A percentile compares a stretch with the other conserved stretches of the same genome.
phyloP scores from a whole-genome alignment of 768 basidiomycete genomes.

The Mycena maculata region DNA sequence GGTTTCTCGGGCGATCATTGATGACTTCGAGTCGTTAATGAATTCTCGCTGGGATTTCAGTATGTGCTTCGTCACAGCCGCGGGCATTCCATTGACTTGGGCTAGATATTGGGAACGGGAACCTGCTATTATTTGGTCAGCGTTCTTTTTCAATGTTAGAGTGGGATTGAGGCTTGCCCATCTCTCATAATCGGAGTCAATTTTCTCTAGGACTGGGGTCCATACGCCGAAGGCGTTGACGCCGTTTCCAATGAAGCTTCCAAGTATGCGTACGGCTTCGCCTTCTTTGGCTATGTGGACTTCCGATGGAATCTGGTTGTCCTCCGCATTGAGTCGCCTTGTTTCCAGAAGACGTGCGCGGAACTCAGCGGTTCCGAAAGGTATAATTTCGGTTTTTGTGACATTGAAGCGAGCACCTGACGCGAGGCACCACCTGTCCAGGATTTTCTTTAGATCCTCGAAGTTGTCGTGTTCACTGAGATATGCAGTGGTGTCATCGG shows the following conservation, averaged over 20 bases:
- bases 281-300: constrained; percentile 46
- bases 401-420: constrained; percentile 46
- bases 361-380: constrained; percentile 42
- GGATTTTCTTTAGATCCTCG: background rate
- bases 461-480: too few relatives aligned
- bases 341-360: constrained; percentile 19
- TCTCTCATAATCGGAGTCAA: constrained; percentile 28
- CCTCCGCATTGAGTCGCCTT: constrained; percentile 6
- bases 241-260: constrained; percentile 47
- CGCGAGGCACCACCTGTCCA: background rate
- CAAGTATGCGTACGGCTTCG: constrained; percentile 43
- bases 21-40: too few relatives aligned
- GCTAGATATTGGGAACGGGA: too few relatives aligned
- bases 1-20: background rate
- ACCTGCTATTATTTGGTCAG: constrained; percentile 36
- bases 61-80: too few relatives aligned
- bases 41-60: too few relatives aligned
- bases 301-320: constrained; percentile 24
- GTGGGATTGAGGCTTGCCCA: constrained; percentile 46
- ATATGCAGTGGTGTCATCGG: too few relatives aligned
- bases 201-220: constrained; percentile 42
- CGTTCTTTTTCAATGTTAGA: constrained; percentile 38
- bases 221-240: constrained; percentile 37
- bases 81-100: too few relatives aligned
- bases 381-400: constrained; percentile 52